phyloP scores from a whole-genome alignment of 2,329 filamentous ascomycete genomes.

The Penicillium sclerotigenum region DNA sequence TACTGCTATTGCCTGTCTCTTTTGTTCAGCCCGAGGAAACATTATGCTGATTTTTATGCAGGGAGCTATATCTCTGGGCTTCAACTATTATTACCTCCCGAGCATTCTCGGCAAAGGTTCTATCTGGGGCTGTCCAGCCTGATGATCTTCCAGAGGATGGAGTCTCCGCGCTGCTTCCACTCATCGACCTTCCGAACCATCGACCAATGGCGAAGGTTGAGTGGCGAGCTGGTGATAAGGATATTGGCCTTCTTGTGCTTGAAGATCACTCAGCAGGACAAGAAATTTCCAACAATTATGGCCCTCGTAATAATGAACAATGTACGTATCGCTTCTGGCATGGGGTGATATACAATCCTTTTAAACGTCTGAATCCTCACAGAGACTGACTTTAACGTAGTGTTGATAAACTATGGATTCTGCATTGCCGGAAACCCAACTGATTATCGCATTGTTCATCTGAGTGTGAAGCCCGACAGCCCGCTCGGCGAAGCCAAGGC shows the following conservation, averaged over 20 bases:
- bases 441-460: slow-evolving; percentile 44
- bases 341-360: neutral
- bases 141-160: slow-evolving; percentile 52
- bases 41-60: slow-evolving; percentile 19
- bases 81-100: slow-evolving; percentile 45
- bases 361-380: too few species aligned
- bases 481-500: slow-evolving; percentile 37
- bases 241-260: slow-evolving; percentile 43
- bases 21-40: neutral
- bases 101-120: slow-evolving; percentile 45
- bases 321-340: slow-evolving; percentile 27
- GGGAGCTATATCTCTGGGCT: slow-evolving; percentile 48
- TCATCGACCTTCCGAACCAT: slow-evolving; percentile 72
- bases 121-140: slow-evolving; percentile 35
- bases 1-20: neutral
- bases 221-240: slow-evolving; percentile 52
- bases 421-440: slow-evolving; percentile 43
- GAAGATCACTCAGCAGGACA: slow-evolving; percentile 47
- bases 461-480: slow-evolving; percentile 40
- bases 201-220: slow-evolving; percentile 57
- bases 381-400: slow-evolving; percentile 22
- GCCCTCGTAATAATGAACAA: slow-evolving; percentile 71
- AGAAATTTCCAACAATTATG: slow-evolving; percentile 68
- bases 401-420: slow-evolving; percentile 49
- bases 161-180: slow-evolving; percentile 66